Base-by-base conservation (phyloP, 2,329 filamentous ascomycete species). In the Lithohypha guttulata region DNA sequence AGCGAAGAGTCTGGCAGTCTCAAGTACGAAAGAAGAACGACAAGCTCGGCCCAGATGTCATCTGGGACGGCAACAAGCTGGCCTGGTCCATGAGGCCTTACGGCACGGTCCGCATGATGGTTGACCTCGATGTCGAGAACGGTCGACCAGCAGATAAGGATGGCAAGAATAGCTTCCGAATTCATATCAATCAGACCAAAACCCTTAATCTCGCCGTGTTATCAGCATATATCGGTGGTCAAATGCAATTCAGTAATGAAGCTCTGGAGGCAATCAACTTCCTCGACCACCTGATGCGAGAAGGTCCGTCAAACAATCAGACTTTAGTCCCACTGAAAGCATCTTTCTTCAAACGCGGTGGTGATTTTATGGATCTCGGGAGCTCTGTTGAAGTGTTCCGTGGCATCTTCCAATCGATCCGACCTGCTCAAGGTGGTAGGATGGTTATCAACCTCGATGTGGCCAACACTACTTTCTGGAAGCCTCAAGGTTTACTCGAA, bases 381-480 rank as follows among this genome's bases (percentile, higher is more conserved):
- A 64, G 70, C 15, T 76, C 69, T 41, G 67, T 91, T 2, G 77
- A 86, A 53, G 84, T 85, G 0, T 79, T 84, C 64, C 94, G 93
- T 57, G 91, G 91, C 20, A 80, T 86, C 3, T 96, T 94, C 52
- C 77, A 85, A 7, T 86, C 87, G 0, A 78, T 95, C 36, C 77
- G 86, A 28, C 71, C 89, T 15, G 81, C 79, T 32, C 70, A 72
- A 59, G 58, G 53, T 21, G 71, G 74, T 18, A 75, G 75, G 6
- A 68, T 96, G 4, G 76, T 82, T 0, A 65, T 98, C 55, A 96
- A 95, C 51, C 77, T 93, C 8, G 89, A 98, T 53, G 81, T 94
- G 20, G 81, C 87, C 41, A 94, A 96, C 55, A 83, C 84, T 0
- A 83, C 82, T 9, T 98, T 98, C 63, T 96, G 84, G 81, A 70